Base-by-base conservation (phyloP, 2,329 filamentous ascomycete genomes). In the Pseudofabraea citricarpa region DNA sequence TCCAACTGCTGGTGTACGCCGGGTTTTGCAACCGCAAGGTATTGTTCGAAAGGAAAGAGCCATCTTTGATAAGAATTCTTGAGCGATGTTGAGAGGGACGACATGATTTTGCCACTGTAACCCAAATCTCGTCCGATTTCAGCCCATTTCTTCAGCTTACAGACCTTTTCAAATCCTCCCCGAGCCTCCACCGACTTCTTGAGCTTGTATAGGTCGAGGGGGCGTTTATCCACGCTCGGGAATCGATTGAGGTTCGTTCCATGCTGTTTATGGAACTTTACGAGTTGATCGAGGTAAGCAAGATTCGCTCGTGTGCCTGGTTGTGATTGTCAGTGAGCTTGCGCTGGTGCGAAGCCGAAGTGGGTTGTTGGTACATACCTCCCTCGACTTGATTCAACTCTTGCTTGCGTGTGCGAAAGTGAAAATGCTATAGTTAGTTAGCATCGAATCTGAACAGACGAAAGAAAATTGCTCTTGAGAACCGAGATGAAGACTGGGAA, bases 101-200 rank as follows among this genome's bases (percentile, higher is more conserved):
- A 97, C 93, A 98, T 98, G 51, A 98, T 98, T 71, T 98, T 98
- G 61, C 93, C 93, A 61, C 91, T 97, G 67, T 98, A 98, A 43
- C 93, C 93, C 37, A 98, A 71, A 62, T 97, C 93, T 58, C 93
- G 83, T 24, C 93, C 93, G 56, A 98, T 97, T 65, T 98, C 93
- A 13, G 93, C 93, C 93, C 93, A 98, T 70, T 97, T 97, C 69
- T 98, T 98, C 44, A 85, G 77, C 66, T 95, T 96, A 75, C 93
- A 98, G 35, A 98, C 93, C 60, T 87, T 87, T 43, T 96, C 90
- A 56, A 98, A 98, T 3, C 93, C 93, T 36, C 93, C 93, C 49
- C 93, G 82, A 22, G 88, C 85, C 62, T 97, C 93, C 26, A 98
- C 93, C 1, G 91, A 91, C 62, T 97, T 97, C 65, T 97, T 97